Evolutionary conservation across 2,329 filamentous ascomycete species (phyloP).

Genomic region (Zopfia rhizophila): DNA sequence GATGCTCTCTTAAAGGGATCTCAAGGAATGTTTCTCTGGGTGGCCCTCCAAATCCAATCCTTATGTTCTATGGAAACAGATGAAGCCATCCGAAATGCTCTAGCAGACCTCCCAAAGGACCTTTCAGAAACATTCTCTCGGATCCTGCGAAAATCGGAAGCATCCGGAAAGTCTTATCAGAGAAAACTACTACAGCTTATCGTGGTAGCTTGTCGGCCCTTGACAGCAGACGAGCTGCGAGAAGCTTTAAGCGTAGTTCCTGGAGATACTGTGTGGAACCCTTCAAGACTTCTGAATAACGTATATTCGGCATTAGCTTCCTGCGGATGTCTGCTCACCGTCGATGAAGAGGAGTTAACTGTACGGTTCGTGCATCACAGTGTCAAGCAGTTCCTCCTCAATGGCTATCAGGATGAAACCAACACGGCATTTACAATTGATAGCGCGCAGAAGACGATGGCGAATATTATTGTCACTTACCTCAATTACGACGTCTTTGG

Average conservation of each 20-base stretch:
- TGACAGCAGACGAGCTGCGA: constrained; percentile 49
- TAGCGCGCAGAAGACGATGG: constrained; percentile 22
- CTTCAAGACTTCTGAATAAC: constrained; percentile 27
- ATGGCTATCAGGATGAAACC: not conserved
- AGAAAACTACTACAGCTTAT: constrained; percentile 46
- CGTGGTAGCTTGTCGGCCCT: constrained; percentile 35
- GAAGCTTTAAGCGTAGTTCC: constrained; percentile 53
- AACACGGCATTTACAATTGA: constrained; percentile 3
- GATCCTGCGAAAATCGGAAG: constrained; percentile 31
- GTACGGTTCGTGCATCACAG: constrained; percentile 34
- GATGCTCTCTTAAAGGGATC: constrained; percentile 31
- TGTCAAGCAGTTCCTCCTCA: constrained; percentile 30
- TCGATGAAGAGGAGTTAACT: constrained; percentile 38
- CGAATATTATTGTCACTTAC: constrained; percentile 34
- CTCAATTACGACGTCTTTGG: constrained; percentile 32
- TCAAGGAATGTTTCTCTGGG: constrained; percentile 41
- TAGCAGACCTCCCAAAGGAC: constrained; percentile 27
- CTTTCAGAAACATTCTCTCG: constrained; percentile 28
- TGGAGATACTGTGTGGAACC: constrained; percentile 35
- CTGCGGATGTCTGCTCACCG: constrained; percentile 35
- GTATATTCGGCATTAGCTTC: constrained; percentile 26
- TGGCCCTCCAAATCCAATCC: constrained; percentile 31
- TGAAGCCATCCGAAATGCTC: constrained; percentile 42
- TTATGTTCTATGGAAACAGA: constrained; percentile 51
- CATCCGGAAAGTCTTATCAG: constrained; percentile 30